Evolutionary conservation across 2,329 filamentous ascomycete species (phyloP).

Genomic region (Cytospora leucostoma): DNA sequence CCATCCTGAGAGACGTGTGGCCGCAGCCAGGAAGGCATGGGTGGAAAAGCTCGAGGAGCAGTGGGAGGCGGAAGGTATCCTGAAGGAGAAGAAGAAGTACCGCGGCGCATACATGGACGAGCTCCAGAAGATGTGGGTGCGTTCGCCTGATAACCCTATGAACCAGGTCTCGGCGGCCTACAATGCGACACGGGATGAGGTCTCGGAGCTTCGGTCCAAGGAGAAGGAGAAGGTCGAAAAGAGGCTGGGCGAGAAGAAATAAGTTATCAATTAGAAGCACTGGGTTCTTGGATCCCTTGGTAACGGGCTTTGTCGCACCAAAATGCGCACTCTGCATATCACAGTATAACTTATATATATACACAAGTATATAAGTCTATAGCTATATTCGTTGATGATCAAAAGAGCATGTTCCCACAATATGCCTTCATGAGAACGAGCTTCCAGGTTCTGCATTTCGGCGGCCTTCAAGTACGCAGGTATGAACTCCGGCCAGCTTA

Average conservation of each 20-base stretch:
- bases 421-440: too few relatives aligned
- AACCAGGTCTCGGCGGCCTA: slow-evolving; percentile 79
- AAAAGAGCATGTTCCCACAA: too few relatives aligned
- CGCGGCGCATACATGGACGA: neutral
- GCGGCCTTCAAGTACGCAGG: too few relatives aligned
- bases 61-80: slow-evolving; percentile 55
- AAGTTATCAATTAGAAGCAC: neutral
- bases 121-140: slow-evolving; percentile 68
- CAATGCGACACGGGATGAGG: slow-evolving; percentile 77
- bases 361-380: too few relatives aligned
- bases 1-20: slow-evolving; percentile 85
- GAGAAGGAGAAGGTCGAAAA: slow-evolving; percentile 77
- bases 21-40: slow-evolving; percentile 79
- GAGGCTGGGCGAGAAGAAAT: slow-evolving; percentile 52
- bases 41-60: slow-evolving; percentile 87
- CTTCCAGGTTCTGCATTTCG: too few relatives aligned
- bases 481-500: too few relatives aligned
- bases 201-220: slow-evolving; percentile 62
- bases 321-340: too few relatives aligned
- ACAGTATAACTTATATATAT: too few relatives aligned
- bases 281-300: neutral
- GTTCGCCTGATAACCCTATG: slow-evolving; percentile 91
- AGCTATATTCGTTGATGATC: too few relatives aligned
- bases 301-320: too few relatives aligned
- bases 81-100: neutral